These are phyloP conservation scores for Lactarius vividus DNA, from an alignment of 768 basidiomycete genomes.

Conservation along the genomic window DNA sequence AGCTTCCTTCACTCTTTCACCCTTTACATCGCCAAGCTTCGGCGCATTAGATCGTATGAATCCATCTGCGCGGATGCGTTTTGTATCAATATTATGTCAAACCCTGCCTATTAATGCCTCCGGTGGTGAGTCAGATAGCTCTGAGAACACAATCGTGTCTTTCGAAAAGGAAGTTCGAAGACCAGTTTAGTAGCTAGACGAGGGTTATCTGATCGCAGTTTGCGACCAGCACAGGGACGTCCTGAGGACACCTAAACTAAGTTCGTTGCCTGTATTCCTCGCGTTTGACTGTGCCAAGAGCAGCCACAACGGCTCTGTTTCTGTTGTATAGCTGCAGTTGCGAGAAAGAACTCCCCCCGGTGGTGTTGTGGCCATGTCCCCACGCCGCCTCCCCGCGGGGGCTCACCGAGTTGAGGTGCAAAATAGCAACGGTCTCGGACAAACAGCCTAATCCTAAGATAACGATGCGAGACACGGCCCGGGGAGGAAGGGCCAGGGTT, in stretches of 20 bases:
- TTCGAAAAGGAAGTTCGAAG: conserved; percentile 9
- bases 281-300: background rate
- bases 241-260: conserved; percentile 6
- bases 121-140: conserved; percentile 13
- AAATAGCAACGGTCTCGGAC: background rate
- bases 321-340: background rate
- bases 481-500: conserved; percentile 5
- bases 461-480: background rate
- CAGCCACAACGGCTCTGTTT: background rate
- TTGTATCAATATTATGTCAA: background rate
- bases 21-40: background rate
- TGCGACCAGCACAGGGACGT: conserved; percentile 4
- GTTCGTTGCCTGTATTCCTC: background rate
- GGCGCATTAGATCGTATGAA: conserved; percentile 18
- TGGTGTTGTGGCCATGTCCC: background rate
- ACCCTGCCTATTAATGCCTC: conserved; percentile 20
- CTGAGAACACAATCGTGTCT: background rate
- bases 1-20: conserved; percentile 3
- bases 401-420: conserved; percentile 8
- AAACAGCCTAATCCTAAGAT: conserved; percentile 6
- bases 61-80: conserved; percentile 21
- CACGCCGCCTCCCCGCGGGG: conserved; percentile 8
- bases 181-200: background rate
- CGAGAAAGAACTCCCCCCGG: background rate
- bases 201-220: conserved; percentile 11